Evolutionary conservation across 1,284 basidiomycete genomes (phyloP).

Genomic region (Cutaneotrichosporon sp.): DNA sequence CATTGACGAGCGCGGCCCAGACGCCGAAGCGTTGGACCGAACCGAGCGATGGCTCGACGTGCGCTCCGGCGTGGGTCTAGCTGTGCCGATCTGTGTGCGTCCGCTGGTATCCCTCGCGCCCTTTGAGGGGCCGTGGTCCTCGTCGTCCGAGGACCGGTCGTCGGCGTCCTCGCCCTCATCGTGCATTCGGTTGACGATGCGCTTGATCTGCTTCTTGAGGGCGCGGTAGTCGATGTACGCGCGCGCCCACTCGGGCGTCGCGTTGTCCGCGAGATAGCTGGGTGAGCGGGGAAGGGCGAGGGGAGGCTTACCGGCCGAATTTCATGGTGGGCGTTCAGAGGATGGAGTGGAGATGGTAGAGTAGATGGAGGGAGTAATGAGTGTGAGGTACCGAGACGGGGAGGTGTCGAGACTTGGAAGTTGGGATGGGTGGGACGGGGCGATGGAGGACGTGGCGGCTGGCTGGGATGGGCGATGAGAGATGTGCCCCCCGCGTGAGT

Average conservation of each 20-base stretch:
- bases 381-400: neutral
- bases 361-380: neutral
- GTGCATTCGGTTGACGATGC: constrained; percentile 35
- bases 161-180: constrained; percentile 26
- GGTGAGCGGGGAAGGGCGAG: constrained; percentile 1
- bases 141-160: constrained; percentile 43
- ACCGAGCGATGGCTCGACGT: neutral
- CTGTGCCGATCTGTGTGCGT: constrained; percentile 4
- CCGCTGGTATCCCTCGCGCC: neutral
- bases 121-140: constrained; percentile 41
- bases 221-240: constrained; percentile 55
- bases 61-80: neutral
- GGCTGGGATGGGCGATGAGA: too few species aligned
- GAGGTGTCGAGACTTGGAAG: too few species aligned
- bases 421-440: too few species aligned
- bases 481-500: too few species aligned
- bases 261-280: constrained; percentile 51
- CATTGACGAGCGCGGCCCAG: too few species aligned
- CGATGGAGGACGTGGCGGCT: too few species aligned
- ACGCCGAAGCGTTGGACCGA: neutral
- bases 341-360: neutral
- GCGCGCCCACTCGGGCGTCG: constrained; percentile 54
- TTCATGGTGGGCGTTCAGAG: neutral
- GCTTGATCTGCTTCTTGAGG: constrained; percentile 54
- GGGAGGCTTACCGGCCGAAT: constrained; percentile 1